Base-by-base conservation (phyloP, 73 alveolate species). In the Stentor coeruleus region DNA sequence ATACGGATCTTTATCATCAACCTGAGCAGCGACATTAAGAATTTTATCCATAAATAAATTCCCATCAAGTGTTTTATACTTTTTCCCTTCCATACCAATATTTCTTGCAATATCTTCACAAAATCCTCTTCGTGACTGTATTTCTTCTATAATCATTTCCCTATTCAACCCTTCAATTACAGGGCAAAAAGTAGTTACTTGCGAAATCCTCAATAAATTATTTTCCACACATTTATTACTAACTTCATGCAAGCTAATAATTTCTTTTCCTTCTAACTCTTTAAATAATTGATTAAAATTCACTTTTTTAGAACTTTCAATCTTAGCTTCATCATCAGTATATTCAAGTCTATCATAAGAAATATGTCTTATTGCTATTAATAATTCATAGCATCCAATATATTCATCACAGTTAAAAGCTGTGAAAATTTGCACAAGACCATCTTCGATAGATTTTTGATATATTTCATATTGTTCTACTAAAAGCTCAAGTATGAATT, bases 371-470 rank as follows among this genome's bases (percentile, higher is more conserved):
- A 49, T 6, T 6, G 20, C 6, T 20, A 49, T 49, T 20, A 49
- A 20, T 11, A 49, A 49, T 6, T 49, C 66, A 49, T 20, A 11
- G 6, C 28, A 49, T 11, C 6, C 6, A 49, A 49, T 33, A 2
- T 57, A 20, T 66, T 66, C 79, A 26, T 66, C 42, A 66, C 14
- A 33, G n/a, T 31, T 26, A 33, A 66, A 20, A 20, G 79, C 33
- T 66, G n/a, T 33, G n/a, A 66, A 66, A 0, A 31, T 15, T 28
- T 26, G 14, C 14, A 33, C 26, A 66, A 66, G 20, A 28, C 79
- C 79, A 1, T 66, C 79, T 66, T 66, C 79, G n/a, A 66, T 33
- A 28, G 26, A 11, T 20, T 26, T 20, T 66, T 66, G 79, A 31
- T 26, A 66, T 1, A 28, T 33, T 2, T 66, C 42, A 2, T 66